Percentiles rank a stretch among this genome's conserved stretches.
phyloP scores from a whole-genome alignment of 2,329 filamentous ascomycete genomes.

The Cercospora sesami region DNA sequence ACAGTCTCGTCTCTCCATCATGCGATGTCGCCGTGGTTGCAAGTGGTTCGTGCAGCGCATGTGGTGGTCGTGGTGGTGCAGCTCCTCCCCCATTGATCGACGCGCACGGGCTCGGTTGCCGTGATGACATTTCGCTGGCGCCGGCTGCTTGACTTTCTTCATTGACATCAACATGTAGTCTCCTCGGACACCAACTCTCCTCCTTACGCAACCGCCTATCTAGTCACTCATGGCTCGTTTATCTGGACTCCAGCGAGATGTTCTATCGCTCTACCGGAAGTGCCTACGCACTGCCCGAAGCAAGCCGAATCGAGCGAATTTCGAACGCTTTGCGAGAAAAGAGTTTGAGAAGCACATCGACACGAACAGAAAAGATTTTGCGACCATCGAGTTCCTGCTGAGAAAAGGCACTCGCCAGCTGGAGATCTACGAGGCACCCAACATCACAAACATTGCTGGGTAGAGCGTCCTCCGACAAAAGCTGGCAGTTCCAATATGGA shows the following conservation, averaged over 20 bases:
- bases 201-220: neutral
- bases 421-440: constrained; percentile 75
- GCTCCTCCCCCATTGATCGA: constrained; percentile 3
- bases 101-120: neutral
- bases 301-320: constrained; percentile 61
- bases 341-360: constrained; percentile 73
- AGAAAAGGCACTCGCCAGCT: constrained; percentile 79
- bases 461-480: constrained; percentile 11
- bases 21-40: neutral
- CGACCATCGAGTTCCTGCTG: constrained; percentile 79
- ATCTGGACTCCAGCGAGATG: constrained; percentile 88
- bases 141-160: neutral
- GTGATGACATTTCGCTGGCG: neutral
- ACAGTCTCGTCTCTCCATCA: neutral
- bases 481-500: neutral
- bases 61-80: neutral
- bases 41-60: neutral
- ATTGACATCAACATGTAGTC: constrained; percentile 8
- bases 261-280: constrained; percentile 79
- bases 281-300: constrained; percentile 78
- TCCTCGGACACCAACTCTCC: neutral
- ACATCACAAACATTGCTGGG: constrained; percentile 69
- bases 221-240: constrained; percentile 51
- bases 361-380: constrained; percentile 81
- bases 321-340: constrained; percentile 39